Conservation (phyloP, 1,139 yeast genomes). For the Pichia sp. region DNA sequence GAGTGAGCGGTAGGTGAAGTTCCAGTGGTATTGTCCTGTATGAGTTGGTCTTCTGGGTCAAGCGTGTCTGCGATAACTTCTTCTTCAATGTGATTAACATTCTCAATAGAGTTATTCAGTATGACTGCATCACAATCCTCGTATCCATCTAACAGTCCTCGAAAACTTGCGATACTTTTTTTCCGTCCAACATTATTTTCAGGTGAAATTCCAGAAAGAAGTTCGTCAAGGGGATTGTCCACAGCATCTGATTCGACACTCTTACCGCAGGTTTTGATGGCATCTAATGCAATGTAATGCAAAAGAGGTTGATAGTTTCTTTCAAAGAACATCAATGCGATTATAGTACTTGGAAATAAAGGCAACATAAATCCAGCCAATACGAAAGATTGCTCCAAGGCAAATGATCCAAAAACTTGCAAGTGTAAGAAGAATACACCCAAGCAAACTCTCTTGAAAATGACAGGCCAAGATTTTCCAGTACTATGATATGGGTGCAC, state of each 20-base stretch:
- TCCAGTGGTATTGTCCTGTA: too few relatives aligned
- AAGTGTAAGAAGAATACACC: constrained; percentile 55
- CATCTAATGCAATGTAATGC: constrained; percentile 55
- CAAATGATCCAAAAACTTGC: constrained; percentile 64
- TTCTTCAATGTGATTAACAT: not conserved
- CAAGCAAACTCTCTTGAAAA: constrained; percentile 49
- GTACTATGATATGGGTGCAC: constrained; percentile 68
- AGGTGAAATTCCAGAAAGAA: not conserved
- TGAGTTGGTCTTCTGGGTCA: too few relatives aligned
- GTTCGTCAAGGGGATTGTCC: constrained; percentile 14
- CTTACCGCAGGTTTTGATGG: constrained; percentile 37
- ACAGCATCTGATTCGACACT: constrained; percentile 22
- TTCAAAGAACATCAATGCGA: constrained; percentile 50
- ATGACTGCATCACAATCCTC: constrained; percentile 14
- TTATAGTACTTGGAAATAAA: constrained; percentile 41
- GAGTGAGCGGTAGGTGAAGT: not conserved
- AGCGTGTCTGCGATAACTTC: not conserved
- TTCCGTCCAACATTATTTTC: constrained; percentile 7
- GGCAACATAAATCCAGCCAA: constrained; percentile 49
- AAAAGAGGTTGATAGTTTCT: constrained; percentile 53
- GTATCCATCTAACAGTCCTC: constrained; percentile 12
- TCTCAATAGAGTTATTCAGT: constrained; percentile 4
- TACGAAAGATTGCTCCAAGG: constrained; percentile 52
- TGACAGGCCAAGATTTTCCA: constrained; percentile 65
- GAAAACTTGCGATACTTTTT: constrained; percentile 11